Conservation (phyloP, 306 rosid species). For the Arachis hypogaea region DNA sequence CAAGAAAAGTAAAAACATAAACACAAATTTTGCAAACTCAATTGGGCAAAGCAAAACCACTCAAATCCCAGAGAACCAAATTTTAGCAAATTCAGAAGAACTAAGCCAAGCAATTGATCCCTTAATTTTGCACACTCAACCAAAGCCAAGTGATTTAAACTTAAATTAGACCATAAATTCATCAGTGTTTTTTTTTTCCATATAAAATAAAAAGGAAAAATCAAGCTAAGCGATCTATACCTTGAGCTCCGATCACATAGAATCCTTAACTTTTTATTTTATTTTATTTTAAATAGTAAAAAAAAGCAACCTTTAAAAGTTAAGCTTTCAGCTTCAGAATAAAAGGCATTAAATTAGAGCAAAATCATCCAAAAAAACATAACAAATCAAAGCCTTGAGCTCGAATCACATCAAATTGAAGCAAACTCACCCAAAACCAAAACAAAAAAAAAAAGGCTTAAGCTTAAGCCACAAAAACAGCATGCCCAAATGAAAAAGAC, state of each 20-base stretch:
- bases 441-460: background rate
- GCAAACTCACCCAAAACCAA: background rate
- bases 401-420: background rate
- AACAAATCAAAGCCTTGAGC: background rate
- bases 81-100: background rate
- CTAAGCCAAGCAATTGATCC: too few relatives aligned
- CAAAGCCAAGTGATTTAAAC: background rate
- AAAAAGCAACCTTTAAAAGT: too few relatives aligned
- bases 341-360: background rate
- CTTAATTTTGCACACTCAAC: too few relatives aligned
- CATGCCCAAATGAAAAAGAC: background rate
- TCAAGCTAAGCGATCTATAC: background rate
- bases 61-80: too few relatives aligned
- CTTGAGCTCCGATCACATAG: background rate
- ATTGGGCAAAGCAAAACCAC: background rate
- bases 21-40: background rate
- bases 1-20: background rate
- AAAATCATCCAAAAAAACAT: too few relatives aligned
- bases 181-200: background rate
- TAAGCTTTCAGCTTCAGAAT: background rate
- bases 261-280: background rate
- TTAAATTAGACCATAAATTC: too few relatives aligned
- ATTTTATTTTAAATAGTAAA: too few relatives aligned
- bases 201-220: background rate
- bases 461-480: background rate